Conservation (phyloP, 106 monocot genomes). For the Phalaenopsis equestris region DNA sequence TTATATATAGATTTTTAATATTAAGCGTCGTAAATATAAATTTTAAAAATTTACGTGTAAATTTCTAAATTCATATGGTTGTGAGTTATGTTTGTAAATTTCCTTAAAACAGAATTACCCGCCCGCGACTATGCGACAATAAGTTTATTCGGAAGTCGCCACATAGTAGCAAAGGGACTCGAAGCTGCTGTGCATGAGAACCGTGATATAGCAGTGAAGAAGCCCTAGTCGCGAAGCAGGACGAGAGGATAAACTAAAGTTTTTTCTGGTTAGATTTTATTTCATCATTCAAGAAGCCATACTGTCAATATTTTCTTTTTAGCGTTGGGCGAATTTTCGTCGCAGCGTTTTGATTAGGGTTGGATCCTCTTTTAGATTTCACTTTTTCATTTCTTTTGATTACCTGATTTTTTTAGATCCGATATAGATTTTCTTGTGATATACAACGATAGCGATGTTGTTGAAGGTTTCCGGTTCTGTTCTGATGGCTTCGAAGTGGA, state of each 20-base stretch:
- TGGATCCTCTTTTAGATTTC: neutral
- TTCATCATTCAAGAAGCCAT: neutral
- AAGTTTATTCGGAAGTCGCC: neutral
- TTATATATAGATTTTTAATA: too few species aligned
- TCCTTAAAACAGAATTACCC: neutral
- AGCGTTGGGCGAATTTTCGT: neutral
- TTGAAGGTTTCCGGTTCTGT: neutral
- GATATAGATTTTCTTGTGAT: neutral
- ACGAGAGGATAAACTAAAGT: neutral
- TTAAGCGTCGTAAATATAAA: neutral
- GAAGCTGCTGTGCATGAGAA: neutral
- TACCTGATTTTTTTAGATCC: neutral
- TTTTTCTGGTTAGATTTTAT: neutral
- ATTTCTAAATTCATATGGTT: too few species aligned
- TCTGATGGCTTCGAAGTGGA: slow-evolving; percentile 22
- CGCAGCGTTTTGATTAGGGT: neutral
- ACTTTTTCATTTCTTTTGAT: neutral
- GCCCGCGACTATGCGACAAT: neutral
- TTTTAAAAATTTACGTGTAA: neutral
- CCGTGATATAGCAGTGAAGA: neutral
- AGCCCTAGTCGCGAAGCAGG: neutral
- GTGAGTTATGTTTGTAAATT: neutral
- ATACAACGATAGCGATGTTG: neutral
- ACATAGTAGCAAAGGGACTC: neutral
- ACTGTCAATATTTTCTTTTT: neutral